Evolutionary conservation across 116 monocot species (phyloP), one percentile per base, ranked within the genome.

Genomic region (Iris pallida): DNA sequence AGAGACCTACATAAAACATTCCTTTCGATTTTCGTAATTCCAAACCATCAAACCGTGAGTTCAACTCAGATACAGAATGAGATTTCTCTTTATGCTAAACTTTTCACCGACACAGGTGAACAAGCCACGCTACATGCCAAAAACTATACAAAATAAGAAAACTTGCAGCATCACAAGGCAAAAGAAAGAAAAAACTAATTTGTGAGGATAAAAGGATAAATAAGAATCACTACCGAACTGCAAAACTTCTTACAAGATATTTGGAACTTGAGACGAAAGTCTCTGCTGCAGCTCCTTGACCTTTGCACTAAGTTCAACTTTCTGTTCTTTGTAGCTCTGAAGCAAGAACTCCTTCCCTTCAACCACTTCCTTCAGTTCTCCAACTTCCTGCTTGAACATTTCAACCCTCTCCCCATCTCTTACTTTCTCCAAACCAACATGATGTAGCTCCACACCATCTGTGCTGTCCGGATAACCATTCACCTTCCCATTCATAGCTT

Each of bases 281-380:
- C 64, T 91, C 54, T 63, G 68, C 75, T 92, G 84, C 80, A 96
- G 64, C 69, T 89, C 92, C 57, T 89, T 85, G 8, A 96, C 73
- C 67, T 86, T 89, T 12, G 84, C 65, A 53, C 72, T 73, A 42
- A 96, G 81, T 60, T 96, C 89, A 17, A 77, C 68, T 67, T 89
- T 92, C 75, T 96, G 89, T 67, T 96, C 96, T 70, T 87, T 92
- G 82, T 96, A 92, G 74, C 75, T 96, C 79, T 81, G 86, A 41
- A 96, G 86, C 71, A 96, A 77, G 69, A 89, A 91, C 47, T 96
- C 92, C 77, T 96, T 92, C 16, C 92, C 87, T 69, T 91, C 81
- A 45, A 92, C 89, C 68, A 89, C 92, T 59, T 89, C 96, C 75
- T 83, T 88, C 61, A 96, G 72, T 19, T 96, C 96, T 7, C 75